These are phyloP conservation scores for Backusella circina DNA, from an alignment of 192 early-diverging fungal species.

Conservation along the genomic window DNA sequence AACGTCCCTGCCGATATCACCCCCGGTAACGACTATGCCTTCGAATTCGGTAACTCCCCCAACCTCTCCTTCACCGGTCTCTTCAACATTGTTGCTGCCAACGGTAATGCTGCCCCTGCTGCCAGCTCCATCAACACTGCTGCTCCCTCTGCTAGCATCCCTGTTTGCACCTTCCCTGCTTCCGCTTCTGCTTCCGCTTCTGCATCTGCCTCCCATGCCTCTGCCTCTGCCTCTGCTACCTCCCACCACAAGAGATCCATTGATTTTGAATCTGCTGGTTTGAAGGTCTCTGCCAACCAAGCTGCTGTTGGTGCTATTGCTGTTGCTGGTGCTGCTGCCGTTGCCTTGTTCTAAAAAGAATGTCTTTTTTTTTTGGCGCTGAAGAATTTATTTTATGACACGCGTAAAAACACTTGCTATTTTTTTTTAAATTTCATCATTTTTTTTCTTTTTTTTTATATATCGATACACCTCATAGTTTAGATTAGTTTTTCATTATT, in stretches of 20 bases:
- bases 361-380: not conserved
- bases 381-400: not conserved
- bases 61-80: conserved; percentile 26
- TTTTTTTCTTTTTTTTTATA: not conserved
- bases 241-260: not conserved
- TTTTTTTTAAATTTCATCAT: not conserved
- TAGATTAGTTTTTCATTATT: not conserved
- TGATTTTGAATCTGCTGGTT: not conserved
- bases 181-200: conserved; percentile 8
- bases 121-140: not conserved
- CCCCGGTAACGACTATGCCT: conserved; percentile 28
- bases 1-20: conserved; percentile 27
- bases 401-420: not conserved
- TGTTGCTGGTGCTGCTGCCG: conserved; percentile 24
- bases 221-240: not conserved
- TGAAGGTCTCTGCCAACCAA: conserved; percentile 7
- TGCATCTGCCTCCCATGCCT: conserved; percentile 1
- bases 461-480: not conserved
- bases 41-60: conserved; percentile 32
- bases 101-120: conserved; percentile 1
- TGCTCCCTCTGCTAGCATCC: not conserved
- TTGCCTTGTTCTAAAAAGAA: conserved; percentile 9
- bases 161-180: not conserved
- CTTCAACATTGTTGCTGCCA: conserved; percentile 22
- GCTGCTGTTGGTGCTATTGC: conserved; percentile 6